A percentile compares a stretch with the other conserved stretches of the same genome.
Evolutionary conservation across 2,329 filamentous ascomycete genomes (phyloP).

Genomic region (Talaromyces funiculosus): DNA sequence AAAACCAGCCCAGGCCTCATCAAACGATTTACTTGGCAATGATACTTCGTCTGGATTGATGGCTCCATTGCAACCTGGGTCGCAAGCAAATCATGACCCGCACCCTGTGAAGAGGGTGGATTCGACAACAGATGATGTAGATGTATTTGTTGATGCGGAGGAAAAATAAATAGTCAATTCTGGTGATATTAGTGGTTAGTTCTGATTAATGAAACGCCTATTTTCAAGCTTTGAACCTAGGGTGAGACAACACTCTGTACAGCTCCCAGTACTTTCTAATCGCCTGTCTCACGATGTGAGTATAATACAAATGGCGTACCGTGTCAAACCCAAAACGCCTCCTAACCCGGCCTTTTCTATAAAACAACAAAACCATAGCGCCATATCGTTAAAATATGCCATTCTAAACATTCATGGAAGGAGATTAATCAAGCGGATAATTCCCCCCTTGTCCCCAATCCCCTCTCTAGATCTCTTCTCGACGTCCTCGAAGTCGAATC

Average conservation of each 20-base stretch:
- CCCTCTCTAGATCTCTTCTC: slow-evolving; percentile 31
- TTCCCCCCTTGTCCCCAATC: slow-evolving; percentile 31
- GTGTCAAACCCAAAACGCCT: background rate
- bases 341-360: background rate
- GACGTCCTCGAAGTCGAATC: slow-evolving; percentile 7
- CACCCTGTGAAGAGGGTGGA: slow-evolving; percentile 31
- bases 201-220: background rate
- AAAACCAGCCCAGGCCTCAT: slow-evolving; percentile 1
- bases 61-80: slow-evolving; percentile 17
- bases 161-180: slow-evolving; percentile 18
- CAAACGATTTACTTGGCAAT: slow-evolving; percentile 17
- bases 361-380: background rate
- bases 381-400: background rate
- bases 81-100: slow-evolving; percentile 10
- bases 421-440: slow-evolving; percentile 27
- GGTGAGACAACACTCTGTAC: background rate
- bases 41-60: slow-evolving; percentile 16
- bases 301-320: background rate
- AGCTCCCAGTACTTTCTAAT: background rate
- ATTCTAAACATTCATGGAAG: background rate
- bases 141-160: slow-evolving; percentile 42
- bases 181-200: background rate
- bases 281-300: background rate
- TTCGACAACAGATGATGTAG: slow-evolving; percentile 34
- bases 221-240: background rate